Evolutionary conservation across 202 grass and related monocot species (phyloP).

Genomic region (Elaeis oleifera): DNA sequence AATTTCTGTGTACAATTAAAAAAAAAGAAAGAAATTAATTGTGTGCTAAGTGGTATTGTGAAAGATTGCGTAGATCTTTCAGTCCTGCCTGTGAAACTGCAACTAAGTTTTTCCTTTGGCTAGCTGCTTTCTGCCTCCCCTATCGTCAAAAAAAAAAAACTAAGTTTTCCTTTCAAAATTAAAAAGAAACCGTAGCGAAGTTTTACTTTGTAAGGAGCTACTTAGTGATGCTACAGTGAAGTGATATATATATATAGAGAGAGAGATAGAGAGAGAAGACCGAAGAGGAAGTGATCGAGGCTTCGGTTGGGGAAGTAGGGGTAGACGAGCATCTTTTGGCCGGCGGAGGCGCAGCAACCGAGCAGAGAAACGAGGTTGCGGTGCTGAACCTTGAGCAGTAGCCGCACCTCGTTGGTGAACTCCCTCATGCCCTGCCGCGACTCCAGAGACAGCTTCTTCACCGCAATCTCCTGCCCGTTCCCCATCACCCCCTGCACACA

Average conservation of each 20-base stretch:
- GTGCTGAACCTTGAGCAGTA: slow-evolving; percentile 79
- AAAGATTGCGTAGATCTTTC: no score
- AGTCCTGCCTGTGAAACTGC: no score
- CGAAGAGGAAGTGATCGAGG: slow-evolving; percentile 75
- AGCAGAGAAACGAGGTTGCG: slow-evolving; percentile 70
- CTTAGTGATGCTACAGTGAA: neutral
- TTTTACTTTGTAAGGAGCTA: no score
- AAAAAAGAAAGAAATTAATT: no score
- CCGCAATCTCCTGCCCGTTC: slow-evolving; percentile 59
- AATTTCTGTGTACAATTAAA: no score
- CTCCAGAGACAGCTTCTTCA: slow-evolving; percentile 71
- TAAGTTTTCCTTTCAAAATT: no score
- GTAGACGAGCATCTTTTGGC: slow-evolving; percentile 81
- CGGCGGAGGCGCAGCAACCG: slow-evolving; percentile 58
- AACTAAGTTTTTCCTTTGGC: no score
- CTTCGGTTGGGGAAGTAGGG: slow-evolving; percentile 78
- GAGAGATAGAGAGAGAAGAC: slow-evolving; percentile 10
- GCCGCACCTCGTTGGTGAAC: slow-evolving; percentile 64
- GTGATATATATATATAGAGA: neutral
- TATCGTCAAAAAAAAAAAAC: no score
- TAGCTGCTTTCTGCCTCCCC: no score
- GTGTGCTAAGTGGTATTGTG: no score
- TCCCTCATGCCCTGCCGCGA: slow-evolving; percentile 66
- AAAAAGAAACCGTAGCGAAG: no score
- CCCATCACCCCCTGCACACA: slow-evolving; percentile 46